Base-by-base conservation (phyloP, 495 filamentous ascomycete genomes). In the Gamarada debralockiae region DNA sequence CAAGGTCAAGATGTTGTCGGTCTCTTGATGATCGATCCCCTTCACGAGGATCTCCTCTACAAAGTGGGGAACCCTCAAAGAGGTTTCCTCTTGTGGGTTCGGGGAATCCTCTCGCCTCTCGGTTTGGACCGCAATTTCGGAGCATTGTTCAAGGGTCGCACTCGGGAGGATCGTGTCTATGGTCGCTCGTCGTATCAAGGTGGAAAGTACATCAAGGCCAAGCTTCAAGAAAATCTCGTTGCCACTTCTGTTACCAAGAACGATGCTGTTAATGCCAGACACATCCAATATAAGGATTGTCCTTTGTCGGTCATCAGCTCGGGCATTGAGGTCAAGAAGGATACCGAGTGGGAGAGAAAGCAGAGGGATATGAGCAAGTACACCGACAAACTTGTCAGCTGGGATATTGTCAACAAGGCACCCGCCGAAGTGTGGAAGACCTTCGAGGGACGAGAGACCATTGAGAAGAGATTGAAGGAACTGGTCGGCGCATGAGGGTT, bases 211-310 rank as follows among this genome's bases (percentile, higher is more conserved):
- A 84, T 97, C 64, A 93, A 90, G 61, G 86, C 89, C 3, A 90
- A 92, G 64, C 73, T 98, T 31, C 93, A 98, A 67, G 93, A 98
- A 71, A 92, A 86, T 50, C 71, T 97, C 1, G 90, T 96, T 17
- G 93, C 91, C 9, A 74, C 83, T 50, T 85, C 84, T 2, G 78
- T 97, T 47, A 89, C 89, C 15, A 84, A 81, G 56, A 87, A 85
- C 21, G 93, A 98, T 57, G 80, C 96, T 20, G 73, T 75, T 37
- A 84, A 82, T 34, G 87, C 90, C 40, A 72, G 83, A 31, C 81
- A 82, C 38, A 92, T 97, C 42, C 87, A 95, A 66, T 75, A 77
- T 61, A 68, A 69, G n/a, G 71, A 85, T 38, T 88, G 82, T 34
- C 87, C 89, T 29, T 64, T 96, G 5, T 81, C 81, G 20, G 71